Percentiles rank a stretch among this genome's conserved stretches.
These are phyloP conservation scores for Hsuehochloa calcarea DNA, from an alignment of 176 grass and related monocot genomes.

Conservation along the genomic window DNA sequence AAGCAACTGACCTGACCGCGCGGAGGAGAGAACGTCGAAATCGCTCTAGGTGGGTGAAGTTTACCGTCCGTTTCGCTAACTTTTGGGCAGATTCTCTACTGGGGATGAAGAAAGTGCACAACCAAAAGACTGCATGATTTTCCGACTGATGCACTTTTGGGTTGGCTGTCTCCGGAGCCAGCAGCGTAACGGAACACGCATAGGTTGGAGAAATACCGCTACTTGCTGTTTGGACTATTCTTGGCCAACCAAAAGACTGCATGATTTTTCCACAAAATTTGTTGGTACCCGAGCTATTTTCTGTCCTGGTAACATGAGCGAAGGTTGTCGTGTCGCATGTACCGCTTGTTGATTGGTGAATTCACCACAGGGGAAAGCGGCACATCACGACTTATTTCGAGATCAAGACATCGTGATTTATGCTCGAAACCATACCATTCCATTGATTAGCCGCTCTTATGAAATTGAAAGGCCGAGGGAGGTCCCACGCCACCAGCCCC, in stretches of 20 bases:
- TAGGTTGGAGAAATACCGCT: neutral
- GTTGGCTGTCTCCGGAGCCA: neutral
- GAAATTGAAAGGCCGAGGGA: neutral
- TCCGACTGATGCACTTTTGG: neutral
- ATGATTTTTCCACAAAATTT: too few species aligned
- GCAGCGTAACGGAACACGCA: neutral
- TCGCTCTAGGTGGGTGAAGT: neutral
- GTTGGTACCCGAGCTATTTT: too few species aligned
- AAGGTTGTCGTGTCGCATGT: neutral
- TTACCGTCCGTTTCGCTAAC: slow-evolving; percentile 11
- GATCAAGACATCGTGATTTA: neutral
- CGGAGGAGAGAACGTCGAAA: neutral
- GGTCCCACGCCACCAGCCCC: neutral
- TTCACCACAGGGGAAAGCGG: neutral
- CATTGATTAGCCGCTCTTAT: slow-evolving; percentile 27
- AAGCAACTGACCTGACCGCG: neutral
- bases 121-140: too few species aligned
- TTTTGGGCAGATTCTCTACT: neutral
- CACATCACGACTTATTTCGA: neutral
- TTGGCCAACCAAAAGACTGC: neutral
- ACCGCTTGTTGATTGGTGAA: neutral
- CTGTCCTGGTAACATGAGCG: neutral
- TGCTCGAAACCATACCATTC: neutral
- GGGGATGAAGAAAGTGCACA: neutral
- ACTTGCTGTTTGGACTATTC: neutral